A percentile compares a stretch with the other conserved stretches of the same genome.
phyloP scores from a whole-genome alignment of 176 grass and related monocot genomes.

The Juncus effusus region DNA sequence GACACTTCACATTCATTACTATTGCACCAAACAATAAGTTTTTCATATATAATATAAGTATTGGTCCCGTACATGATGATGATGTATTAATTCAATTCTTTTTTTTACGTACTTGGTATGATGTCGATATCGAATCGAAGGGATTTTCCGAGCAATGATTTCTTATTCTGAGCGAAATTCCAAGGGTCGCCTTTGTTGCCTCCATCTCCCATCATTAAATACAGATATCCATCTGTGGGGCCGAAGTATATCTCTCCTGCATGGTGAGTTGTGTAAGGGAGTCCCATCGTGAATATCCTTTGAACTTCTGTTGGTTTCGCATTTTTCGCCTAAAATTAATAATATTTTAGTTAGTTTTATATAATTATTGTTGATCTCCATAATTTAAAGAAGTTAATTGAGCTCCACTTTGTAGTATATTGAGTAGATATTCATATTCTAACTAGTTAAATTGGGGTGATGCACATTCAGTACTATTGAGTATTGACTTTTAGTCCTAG shows the following conservation, averaged over 20 bases:
- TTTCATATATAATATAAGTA: no score
- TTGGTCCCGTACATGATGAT: no score
- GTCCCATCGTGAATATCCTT: slow-evolving; percentile 70
- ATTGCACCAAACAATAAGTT: neutral
- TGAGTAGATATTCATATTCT: no score
- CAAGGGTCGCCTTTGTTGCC: slow-evolving; percentile 67
- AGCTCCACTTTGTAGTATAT: neutral
- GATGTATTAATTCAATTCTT: neutral
- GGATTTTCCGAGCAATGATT: slow-evolving; percentile 74
- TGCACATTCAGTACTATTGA: no score
- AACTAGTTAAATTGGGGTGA: no score
- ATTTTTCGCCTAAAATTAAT: slow-evolving; percentile 37
- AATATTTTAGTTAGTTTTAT: slow-evolving; percentile 1
- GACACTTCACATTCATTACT: neutral
- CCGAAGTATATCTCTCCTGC: slow-evolving; percentile 70
- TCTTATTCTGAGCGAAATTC: slow-evolving; percentile 97
- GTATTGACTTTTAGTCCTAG: no score
- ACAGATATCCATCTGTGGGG: slow-evolving; percentile 68
- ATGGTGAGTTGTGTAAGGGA: slow-evolving; percentile 76
- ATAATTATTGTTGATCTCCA: neutral
- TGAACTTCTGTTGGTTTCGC: slow-evolving; percentile 60
- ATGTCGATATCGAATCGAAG: slow-evolving; percentile 57
- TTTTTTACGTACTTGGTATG: slow-evolving; percentile 45
- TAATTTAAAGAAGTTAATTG: neutral
- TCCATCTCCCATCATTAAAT: slow-evolving; percentile 93